Evolutionary conservation across 257 asterid species (phyloP), one percentile per base, ranked within the genome.

Genomic region (Echium plantagineum): DNA sequence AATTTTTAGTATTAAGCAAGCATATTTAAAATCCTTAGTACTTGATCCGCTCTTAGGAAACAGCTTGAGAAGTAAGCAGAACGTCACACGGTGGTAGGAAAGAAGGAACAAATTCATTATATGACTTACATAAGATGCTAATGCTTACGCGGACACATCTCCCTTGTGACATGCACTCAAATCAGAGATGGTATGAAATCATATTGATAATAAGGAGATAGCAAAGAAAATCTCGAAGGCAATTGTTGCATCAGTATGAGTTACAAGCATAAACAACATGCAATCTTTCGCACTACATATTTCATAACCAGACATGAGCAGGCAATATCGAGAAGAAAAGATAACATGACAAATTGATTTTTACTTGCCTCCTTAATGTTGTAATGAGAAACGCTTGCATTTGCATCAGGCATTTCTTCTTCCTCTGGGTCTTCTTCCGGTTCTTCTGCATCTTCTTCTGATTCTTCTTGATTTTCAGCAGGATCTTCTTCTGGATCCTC

Each of bases 401-500:
- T 65, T 10, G 71, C 75, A 48, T 85, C 93, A 19, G 66, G 68
- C 85, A 76, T 78, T 71, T 81, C 89, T 70, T 73, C 78, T 47
- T 69, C 81, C 70, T 75, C 77, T 60, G 69, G 69, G 69, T 76
- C 79, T 72, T 79, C 93, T 72, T 77, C 79, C 12, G 75, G 63
- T 67, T 75, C 46, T 35, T 35, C 49, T 42, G 49, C 17, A 42
- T 42, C 49, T 42, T 42, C 49, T 35, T 35, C 46, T 35, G 4
- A 77, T 66, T 75, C 90, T 71, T 75, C 83, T 0, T 78, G 81
- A 3, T 5, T 74, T 21, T 72, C 81, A 58, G 72, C 75, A 5
- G 72, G 69, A 71, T 76, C 80, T 65, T 78, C 93, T 72, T 78
- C 83, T 0, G 75, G 82, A n/a, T 84, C 86, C 57, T 65, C 79